Evolutionary conservation across 805 yeast species (phyloP).

Genomic region (Metschnikowia vanudenii): DNA sequence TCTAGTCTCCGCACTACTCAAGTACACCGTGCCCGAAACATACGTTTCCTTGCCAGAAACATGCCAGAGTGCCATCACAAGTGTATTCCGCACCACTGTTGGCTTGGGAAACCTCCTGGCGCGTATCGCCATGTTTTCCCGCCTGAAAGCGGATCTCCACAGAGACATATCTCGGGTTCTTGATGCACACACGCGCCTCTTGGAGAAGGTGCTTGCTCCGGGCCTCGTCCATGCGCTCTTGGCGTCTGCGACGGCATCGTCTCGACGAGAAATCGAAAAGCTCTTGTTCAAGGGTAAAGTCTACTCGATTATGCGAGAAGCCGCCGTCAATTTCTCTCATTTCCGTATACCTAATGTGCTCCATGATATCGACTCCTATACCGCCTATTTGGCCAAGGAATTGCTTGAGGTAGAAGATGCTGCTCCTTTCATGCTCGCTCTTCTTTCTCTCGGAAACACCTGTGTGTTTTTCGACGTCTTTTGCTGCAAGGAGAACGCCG

Average conservation of each 20-base stretch:
- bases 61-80: constrained; percentile 12
- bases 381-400: constrained; percentile 20
- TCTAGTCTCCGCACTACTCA: constrained; percentile 26
- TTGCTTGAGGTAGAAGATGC: constrained; percentile 18
- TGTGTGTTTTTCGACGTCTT: constrained; percentile 24
- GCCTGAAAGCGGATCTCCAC: constrained; percentile 16
- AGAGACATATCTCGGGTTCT: constrained; percentile 3
- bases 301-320: constrained; percentile 28
- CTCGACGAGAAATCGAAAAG: constrained; percentile 35
- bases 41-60: constrained; percentile 21
- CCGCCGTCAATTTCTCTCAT: constrained; percentile 12
- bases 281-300: constrained; percentile 36
- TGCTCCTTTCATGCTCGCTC: constrained; percentile 23
- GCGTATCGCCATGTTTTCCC: constrained; percentile 10
- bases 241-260: constrained; percentile 7
- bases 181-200: constrained; percentile 15
- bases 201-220: constrained; percentile 17
- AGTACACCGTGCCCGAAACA: constrained; percentile 35
- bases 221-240: constrained; percentile 17
- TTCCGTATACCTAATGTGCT: constrained; percentile 15
- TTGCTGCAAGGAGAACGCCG: constrained; percentile 16
- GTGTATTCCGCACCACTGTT: constrained; percentile 22
- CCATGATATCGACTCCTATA: constrained; percentile 22
- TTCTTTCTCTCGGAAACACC: constrained; percentile 23
- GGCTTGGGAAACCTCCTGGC: constrained; percentile 35